Conservation (phyloP, 2,329 filamentous ascomycete genomes). For the Exserohilum rostratum region DNA sequence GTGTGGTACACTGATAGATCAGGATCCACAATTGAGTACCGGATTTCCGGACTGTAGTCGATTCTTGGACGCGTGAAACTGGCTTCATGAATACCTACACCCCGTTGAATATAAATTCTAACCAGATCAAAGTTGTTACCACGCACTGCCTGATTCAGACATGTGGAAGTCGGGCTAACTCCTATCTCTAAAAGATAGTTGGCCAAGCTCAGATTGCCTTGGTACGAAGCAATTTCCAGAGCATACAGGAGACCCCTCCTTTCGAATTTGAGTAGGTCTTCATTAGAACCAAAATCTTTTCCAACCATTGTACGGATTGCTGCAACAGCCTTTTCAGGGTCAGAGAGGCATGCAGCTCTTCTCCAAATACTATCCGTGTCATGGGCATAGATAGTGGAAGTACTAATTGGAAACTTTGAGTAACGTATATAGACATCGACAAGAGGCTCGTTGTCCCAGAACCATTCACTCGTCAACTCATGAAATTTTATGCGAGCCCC, state of each 20-base stretch:
- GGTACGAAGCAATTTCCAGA: background rate
- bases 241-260: rapidly evolving
- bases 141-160: background rate
- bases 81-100: background rate
- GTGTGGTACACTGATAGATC: background rate
- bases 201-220: background rate
- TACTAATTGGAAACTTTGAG: background rate
- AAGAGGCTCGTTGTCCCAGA: background rate
- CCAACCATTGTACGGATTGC: background rate
- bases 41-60: too few species aligned
- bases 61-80: rapidly evolving
- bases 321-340: background rate
- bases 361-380: background rate
- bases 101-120: background rate
- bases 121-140: background rate
- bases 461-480: rapidly evolving
- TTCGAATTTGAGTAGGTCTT: too few species aligned
- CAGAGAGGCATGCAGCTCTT: background rate
- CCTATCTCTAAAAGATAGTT: background rate
- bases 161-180: background rate
- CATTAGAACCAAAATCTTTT: too few species aligned
- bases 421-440: background rate
- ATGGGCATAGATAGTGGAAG: background rate
- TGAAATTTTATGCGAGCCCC: rapidly evolving
- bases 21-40: background rate